Evolutionary conservation across 192 early-diverging fungal species (phyloP).

Genomic region (Coemansia sp.): DNA sequence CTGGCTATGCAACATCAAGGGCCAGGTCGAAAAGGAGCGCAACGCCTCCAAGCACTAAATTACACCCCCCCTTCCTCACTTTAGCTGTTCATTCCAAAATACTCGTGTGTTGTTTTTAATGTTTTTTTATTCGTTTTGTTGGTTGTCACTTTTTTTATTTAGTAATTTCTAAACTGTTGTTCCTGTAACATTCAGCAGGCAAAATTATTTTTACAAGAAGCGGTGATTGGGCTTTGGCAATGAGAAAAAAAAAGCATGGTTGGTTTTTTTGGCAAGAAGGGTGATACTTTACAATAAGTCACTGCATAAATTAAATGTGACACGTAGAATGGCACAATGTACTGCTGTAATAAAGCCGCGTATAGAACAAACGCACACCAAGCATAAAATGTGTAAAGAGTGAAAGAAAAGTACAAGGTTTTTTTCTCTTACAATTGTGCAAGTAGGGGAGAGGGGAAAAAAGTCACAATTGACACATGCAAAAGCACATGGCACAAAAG

Average conservation of each 20-base stretch:
- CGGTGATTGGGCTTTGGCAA: background rate
- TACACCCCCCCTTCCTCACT: background rate
- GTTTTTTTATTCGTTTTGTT: background rate
- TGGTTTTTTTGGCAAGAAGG: too few species aligned
- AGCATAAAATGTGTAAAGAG: too few species aligned
- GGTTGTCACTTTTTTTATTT: background rate
- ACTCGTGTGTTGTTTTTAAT: too few species aligned
- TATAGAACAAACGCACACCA: background rate
- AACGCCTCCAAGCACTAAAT: constrained; percentile 8
- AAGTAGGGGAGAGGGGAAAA: too few species aligned
- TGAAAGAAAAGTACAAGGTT: too few species aligned
- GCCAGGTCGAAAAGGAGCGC: constrained; percentile 46
- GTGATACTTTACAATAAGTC: background rate
- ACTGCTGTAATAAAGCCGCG: background rate
- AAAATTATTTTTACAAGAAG: background rate
- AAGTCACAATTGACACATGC: too few species aligned
- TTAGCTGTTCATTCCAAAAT: background rate
- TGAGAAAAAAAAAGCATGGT: background rate
- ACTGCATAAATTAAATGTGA: constrained; percentile 1
- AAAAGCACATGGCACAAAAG: too few species aligned
- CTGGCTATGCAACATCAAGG: constrained; percentile 54
- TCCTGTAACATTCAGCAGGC: background rate
- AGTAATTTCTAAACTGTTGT: background rate
- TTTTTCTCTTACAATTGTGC: too few species aligned
- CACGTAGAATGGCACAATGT: background rate